Evolutionary conservation across 2,329 filamentous ascomycete genomes (phyloP).

Genomic region (Tolypocladium inflatum): DNA sequence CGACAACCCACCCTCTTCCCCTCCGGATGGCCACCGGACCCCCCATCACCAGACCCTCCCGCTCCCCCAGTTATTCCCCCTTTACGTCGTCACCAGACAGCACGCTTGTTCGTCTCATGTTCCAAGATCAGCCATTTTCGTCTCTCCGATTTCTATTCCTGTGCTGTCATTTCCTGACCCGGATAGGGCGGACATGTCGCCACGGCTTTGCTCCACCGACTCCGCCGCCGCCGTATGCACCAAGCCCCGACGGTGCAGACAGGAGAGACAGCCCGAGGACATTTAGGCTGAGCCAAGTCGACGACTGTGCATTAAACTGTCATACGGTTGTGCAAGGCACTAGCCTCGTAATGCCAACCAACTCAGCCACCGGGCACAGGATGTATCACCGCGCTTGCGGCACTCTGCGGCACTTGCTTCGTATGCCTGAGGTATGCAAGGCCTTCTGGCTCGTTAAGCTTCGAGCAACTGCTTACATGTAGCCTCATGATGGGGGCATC

Average conservation of each 20-base stretch:
- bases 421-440: background rate
- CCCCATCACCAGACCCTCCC: slow-evolving; percentile 1
- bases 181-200: background rate
- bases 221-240: background rate
- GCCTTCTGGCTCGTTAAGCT: too few species aligned
- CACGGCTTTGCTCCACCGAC: background rate
- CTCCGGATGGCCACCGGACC: background rate
- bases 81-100: background rate
- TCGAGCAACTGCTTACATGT: too few species aligned
- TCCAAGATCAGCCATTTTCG: background rate
- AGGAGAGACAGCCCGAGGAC: background rate
- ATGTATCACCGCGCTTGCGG: background rate
- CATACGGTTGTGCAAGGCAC: too few species aligned
- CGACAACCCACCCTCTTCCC: background rate
- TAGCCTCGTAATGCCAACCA: background rate
- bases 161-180: background rate
- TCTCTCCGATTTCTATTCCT: background rate
- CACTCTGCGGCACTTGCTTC: background rate
- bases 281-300: background rate
- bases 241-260: background rate
- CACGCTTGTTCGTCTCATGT: background rate
- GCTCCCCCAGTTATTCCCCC: too few species aligned
- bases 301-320: background rate
- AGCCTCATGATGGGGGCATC: background rate
- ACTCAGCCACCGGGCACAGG: background rate